Evolutionary conservation across 345 rosid species (phyloP), one percentile per base, ranked within the genome.

Genomic region (Hibiscus mutabilis): DNA sequence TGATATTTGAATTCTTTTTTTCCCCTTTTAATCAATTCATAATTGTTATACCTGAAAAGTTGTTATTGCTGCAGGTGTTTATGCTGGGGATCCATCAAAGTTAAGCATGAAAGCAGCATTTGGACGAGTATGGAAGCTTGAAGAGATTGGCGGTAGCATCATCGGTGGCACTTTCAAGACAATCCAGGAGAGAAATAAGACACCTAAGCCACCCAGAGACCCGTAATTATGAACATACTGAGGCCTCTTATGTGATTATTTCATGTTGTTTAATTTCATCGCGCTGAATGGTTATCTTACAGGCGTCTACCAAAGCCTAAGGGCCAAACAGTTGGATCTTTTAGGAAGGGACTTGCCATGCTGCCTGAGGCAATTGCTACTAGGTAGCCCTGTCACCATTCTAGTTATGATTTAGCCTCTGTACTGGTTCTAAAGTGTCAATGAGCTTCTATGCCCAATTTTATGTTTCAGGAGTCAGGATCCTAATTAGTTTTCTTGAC

Each of bases 311-410:
- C 97, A 68, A 91, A 86, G 77, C 97, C 97, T 33, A 86, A 87
- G 82, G 98, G 97, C 58, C 97, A 91, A 80, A 94, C 97, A 53
- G 98, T 91, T 70, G 98, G 96, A 74, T 94, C 97, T 70, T 91
- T 94, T 73, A 88, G 90, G 75, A 87, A 86, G 76, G 98, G 97
- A 69, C 97, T 94, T 78, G 33, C 60, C 22, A 94, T 90, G 97
- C 72, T 91, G 78, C 98, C 97, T 3, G 85, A 91, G 80, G 96
- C 97, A 69, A 87, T 94, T 73, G 86, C 95, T 70, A 69, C 80
- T 60, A 88, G 96, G 98, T 93, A 80, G 11, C 22, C 42, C 1
- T 8, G 59, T 27, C 5, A 8, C 74, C 79, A 80, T 73, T 53
- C 27, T n/a, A n/a, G 21, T 49, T 62, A 58, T 40, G 58, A 55